Evolutionary conservation across 768 basidiomycete genomes (phyloP).

Genomic region (Lanmaoa rubissima): DNA sequence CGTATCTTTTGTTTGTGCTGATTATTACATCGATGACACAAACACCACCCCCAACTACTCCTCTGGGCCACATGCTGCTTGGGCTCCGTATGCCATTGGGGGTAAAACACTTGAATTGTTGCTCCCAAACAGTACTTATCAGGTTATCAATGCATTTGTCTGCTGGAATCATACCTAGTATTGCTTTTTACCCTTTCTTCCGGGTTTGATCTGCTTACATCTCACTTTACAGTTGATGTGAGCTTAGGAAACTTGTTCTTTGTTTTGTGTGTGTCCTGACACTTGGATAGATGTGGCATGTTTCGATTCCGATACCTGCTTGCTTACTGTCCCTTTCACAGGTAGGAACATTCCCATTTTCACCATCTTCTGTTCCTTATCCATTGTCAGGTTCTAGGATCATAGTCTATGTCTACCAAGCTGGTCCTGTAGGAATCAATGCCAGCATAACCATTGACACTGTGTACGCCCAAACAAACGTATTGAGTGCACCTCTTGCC

Average conservation of each 20-base stretch:
- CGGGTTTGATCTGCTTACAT: not conserved
- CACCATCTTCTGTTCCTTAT: not conserved
- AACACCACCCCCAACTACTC: slow-evolving; percentile 22
- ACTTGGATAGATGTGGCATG: slow-evolving; percentile 19
- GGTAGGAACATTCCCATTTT: slow-evolving; percentile 8
- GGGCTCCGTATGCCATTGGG: slow-evolving; percentile 18
- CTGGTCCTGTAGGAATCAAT: slow-evolving; percentile 25
- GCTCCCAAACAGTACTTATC: slow-evolving; percentile 22
- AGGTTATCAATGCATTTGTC: slow-evolving; percentile 19
- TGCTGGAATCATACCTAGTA: slow-evolving; percentile 30
- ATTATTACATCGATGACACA: slow-evolving; percentile 27
- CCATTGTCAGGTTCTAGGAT: slow-evolving; percentile 19
- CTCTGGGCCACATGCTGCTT: slow-evolving; percentile 24
- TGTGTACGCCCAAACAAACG: slow-evolving; percentile 9
- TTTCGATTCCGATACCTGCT: slow-evolving; percentile 15
- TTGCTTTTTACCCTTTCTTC: not conserved
- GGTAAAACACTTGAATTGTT: slow-evolving; percentile 11
- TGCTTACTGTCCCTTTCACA: slow-evolving; percentile 23
- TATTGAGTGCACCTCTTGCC: slow-evolving; percentile 17
- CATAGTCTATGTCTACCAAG: slow-evolving; percentile 23
- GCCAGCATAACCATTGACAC: slow-evolving; percentile 22
- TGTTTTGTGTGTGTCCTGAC: not conserved
- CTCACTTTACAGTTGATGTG: slow-evolving; percentile 18
- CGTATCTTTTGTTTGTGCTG: slow-evolving; percentile 7
- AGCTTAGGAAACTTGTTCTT: not conserved